Base-by-base conservation (phyloP, 345 rosid species). In the Melastoma malabathricum region DNA sequence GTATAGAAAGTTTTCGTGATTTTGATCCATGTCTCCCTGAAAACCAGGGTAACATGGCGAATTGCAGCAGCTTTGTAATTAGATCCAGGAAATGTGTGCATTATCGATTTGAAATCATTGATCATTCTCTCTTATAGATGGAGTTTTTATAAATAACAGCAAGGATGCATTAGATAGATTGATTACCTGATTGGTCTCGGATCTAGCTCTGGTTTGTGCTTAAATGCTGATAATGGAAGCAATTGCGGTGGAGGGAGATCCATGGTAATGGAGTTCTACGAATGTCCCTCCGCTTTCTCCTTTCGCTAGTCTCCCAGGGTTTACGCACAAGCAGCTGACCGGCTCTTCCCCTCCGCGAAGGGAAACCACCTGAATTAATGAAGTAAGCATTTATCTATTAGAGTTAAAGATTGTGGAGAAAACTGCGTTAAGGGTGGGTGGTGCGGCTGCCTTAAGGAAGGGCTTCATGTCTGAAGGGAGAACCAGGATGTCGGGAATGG, bases 221-320 rank as follows among this genome's bases (percentile, higher is more conserved):
- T 71, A 87, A 58, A 87, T 84, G 68, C 85, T 60, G 41, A 79
- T 66, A 47, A 87, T 59, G 29, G 93, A 82, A 59, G 84, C 93
- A 27, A 72, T 72, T 58, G 80, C 70, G 44, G 59, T 76, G 52
- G 82, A 81, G 18, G 81, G 75, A 65, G 70, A 61, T 7, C 85
- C 82, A 15, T 60, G 60, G 67, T 74, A 84, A 57, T 66, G 56
- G 46, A 87, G 77, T 75, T 87, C 93, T 9, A 59, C 87, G 50
- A 92, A 92, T 54, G 93, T 89, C 58, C 97, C 90, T 0, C 77
- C 93, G 0, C 89, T 84, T 74, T 81, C 89, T 61, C 95, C 97
- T 68, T 83, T 83, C 31, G 95, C 75, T 39, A 82, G 63, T 68
- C 93, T 77, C 66, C 96, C 94, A 0, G 98, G 98, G 69, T 90